These are phyloP conservation scores for Rutidosis leptorrhynchoides DNA, from an alignment of 129 eudicot genomes.

Conservation along the genomic window DNA sequence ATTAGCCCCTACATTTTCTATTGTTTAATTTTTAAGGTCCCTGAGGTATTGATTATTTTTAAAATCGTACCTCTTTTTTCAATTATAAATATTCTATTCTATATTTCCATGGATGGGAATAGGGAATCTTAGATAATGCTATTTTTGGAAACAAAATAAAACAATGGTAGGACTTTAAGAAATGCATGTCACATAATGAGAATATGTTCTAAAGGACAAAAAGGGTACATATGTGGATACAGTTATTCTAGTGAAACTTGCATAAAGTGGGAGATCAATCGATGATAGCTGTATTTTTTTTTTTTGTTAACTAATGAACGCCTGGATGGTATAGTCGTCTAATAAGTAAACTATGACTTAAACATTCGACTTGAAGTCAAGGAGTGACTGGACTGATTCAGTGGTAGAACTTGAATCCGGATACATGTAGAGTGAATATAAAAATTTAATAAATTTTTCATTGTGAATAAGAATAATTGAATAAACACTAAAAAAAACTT, in stretches of 20 bases:
- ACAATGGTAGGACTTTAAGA: not conserved
- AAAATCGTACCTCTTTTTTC: not conserved
- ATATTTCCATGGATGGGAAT: not conserved
- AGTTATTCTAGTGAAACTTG: not conserved
- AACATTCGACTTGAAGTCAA: too few relatives aligned
- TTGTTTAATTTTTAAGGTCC: not conserved
- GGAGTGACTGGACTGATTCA: too few relatives aligned
- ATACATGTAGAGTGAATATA: too few relatives aligned
- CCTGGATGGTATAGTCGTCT: too few relatives aligned
- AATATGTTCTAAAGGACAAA: conserved; percentile 21
- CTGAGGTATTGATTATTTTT: not conserved
- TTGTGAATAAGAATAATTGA: too few relatives aligned
- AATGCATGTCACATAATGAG: conserved; percentile 12
- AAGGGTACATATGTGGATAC: not conserved
- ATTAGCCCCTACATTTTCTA: conserved; percentile 6
- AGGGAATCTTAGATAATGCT: not conserved
- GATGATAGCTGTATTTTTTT: too few relatives aligned
- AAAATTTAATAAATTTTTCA: too few relatives aligned
- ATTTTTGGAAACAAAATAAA: not conserved
- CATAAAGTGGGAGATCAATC: too few relatives aligned
- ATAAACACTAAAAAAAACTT: too few relatives aligned
- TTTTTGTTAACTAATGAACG: too few relatives aligned
- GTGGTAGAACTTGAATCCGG: too few relatives aligned
- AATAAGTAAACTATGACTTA: too few relatives aligned
- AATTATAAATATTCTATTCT: not conserved